Percentiles rank a stretch among this genome's conserved stretches.
These are phyloP conservation scores for Penicillium verhagenii DNA, from an alignment of 495 filamentous ascomycete genomes.

Conservation along the genomic window DNA sequence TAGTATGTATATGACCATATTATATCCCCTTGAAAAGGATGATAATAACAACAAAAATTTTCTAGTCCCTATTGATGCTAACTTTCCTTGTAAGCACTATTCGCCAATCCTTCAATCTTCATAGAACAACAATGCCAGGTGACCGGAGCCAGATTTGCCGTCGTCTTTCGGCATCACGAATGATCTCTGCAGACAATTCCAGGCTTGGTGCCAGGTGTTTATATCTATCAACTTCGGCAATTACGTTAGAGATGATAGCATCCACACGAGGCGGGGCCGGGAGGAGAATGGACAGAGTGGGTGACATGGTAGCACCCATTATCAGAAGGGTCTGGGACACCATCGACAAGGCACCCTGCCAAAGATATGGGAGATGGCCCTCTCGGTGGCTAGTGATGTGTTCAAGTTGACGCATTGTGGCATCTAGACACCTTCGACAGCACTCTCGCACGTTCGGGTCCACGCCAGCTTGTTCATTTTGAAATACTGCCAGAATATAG, in stretches of 20 bases:
- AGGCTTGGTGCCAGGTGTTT: conserved; percentile 73
- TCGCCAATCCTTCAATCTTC: not conserved
- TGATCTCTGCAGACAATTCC: conserved; percentile 69
- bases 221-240: conserved; percentile 70
- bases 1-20: too few species aligned
- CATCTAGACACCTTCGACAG: conserved; percentile 79
- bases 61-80: too few species aligned
- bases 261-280: conserved; percentile 63
- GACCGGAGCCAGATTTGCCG: conserved; percentile 45
- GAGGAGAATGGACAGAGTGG: conserved; percentile 63
- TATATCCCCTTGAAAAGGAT: too few species aligned
- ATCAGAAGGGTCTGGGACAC: conserved; percentile 76
- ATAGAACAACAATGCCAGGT: conserved; percentile 5
- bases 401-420: conserved; percentile 75
- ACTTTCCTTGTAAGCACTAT: not conserved
- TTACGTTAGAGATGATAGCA: conserved; percentile 70
- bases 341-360: conserved; percentile 80
- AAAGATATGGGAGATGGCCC: conserved; percentile 83
- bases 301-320: conserved; percentile 84
- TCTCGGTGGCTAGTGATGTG: conserved; percentile 77
- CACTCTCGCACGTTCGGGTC: conserved; percentile 71
- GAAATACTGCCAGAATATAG: conserved; percentile 75
- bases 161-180: conserved; percentile 73
- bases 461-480: conserved; percentile 68
- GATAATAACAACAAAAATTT: too few species aligned